Conservation (phyloP, 1,284 basidiomycete genomes). For the Spongispora temasekensis region DNA sequence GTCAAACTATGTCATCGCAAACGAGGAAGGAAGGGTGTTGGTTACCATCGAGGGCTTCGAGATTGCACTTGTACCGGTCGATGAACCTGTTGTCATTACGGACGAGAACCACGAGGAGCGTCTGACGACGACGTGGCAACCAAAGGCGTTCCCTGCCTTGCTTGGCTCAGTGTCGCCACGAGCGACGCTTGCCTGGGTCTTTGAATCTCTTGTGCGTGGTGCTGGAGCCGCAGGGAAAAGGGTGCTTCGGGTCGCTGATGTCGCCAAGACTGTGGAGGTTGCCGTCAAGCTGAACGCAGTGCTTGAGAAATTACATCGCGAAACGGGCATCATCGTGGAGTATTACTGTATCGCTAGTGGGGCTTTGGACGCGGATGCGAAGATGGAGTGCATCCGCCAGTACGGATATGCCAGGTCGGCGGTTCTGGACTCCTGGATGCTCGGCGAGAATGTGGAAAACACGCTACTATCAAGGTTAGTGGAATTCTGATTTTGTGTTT, state of each 20-base stretch:
- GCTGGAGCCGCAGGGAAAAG: slow-evolving; percentile 19
- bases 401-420: slow-evolving; percentile 19
- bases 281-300: slow-evolving; percentile 14
- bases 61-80: slow-evolving; percentile 29
- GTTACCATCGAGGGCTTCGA: slow-evolving; percentile 35
- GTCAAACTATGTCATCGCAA: slow-evolving; percentile 30
- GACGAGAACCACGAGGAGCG: slow-evolving; percentile 28
- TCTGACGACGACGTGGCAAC: slow-evolving; percentile 31
- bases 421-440: slow-evolving; percentile 23
- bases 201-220: slow-evolving; percentile 17
- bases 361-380: slow-evolving; percentile 24
- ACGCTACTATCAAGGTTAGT: slow-evolving; percentile 17
- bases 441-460: slow-evolving; percentile 3
- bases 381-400: slow-evolving; percentile 16
- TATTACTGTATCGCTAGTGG: slow-evolving; percentile 26
- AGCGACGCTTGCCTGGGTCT: slow-evolving; percentile 17
- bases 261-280: slow-evolving; percentile 19
- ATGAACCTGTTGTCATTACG: slow-evolving; percentile 25
- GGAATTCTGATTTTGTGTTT: not conserved
- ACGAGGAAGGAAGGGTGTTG: slow-evolving; percentile 29
- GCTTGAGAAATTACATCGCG: slow-evolving; percentile 17
- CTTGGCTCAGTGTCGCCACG: slow-evolving; percentile 5
- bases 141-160: slow-evolving; percentile 23
- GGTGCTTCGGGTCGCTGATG: slow-evolving; percentile 26
- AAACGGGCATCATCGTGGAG: slow-evolving; percentile 23